Evolutionary conservation across 306 rosid genomes (phyloP), one percentile per base, ranked within the genome.

Genomic region (Vigna angularis): DNA sequence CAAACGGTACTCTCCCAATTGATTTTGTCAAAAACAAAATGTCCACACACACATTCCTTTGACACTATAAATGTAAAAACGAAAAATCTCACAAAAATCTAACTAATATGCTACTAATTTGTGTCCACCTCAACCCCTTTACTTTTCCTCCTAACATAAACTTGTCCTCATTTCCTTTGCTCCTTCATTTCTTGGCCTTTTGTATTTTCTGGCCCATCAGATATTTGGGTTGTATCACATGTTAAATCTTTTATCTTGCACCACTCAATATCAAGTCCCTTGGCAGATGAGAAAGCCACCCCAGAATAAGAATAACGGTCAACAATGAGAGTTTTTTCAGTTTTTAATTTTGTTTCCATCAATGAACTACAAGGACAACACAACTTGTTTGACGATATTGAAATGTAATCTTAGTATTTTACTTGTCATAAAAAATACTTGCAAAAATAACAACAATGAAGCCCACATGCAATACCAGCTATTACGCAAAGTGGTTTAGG

Each of bases 261-360:
- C 98, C 98, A 95, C 57, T 88, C 93, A 66, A 92, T 50, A 48
- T 79, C 88, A 58, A 95, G 92, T 82, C 98, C 98, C 81, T 95
- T 92, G 47, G 98, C 92, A 11, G 96, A 84, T 9, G 98, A 95
- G 88, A 89, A 95, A 72, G 98, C 98, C 80, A 92, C 97, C 17
- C 98, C 98, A 18, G 97, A 95, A 76, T 86, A 95, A 70, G 98
- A 92, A 86, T 95, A 95, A 81, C 97, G 98, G 83, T 95, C 98
- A 52, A 92, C 93, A 80, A 95, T 88, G 73, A 95, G 92, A 3
- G 93, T 91, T 75, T 86, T 95, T 72, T 98, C 98, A 75, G 89
- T 51, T 83, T 89, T 91, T 76, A 95, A 71, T 82, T 90, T 92
- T 58, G 86, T 72, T 82, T 95, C 98, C 98, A 95, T 95, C 88